These are phyloP conservation scores for Prunus kanzakura DNA, from an alignment of 306 rosid genomes.

Conservation along the genomic window DNA sequence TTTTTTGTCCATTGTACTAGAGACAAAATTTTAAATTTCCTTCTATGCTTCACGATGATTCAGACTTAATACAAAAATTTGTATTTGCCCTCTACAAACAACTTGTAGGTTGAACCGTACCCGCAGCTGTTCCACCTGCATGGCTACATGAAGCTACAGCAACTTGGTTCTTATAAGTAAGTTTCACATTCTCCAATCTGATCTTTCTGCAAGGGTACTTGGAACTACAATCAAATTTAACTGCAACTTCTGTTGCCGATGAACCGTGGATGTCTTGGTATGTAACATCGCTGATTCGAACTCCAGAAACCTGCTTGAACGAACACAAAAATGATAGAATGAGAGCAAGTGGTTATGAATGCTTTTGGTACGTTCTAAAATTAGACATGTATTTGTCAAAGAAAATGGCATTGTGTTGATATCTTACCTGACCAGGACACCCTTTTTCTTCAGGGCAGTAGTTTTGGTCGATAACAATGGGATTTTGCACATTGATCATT, in stretches of 20 bases:
- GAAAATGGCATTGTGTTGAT: neutral
- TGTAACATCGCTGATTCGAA: conserved; percentile 36
- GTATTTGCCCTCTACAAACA: conserved; percentile 26
- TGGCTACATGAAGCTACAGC: conserved; percentile 41
- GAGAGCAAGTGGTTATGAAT: no score
- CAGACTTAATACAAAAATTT: no score
- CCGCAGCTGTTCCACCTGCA: conserved; percentile 29
- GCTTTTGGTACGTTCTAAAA: no score
- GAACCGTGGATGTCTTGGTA: conserved; percentile 52
- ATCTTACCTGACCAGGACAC: conserved; percentile 42
- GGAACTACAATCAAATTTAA: conserved; percentile 54
- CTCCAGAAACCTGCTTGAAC: conserved; percentile 39
- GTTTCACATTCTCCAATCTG: conserved; percentile 36
- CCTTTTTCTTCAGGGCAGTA: conserved; percentile 39
- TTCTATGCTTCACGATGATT: no score
- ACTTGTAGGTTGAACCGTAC: neutral
- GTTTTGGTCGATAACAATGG: conserved; percentile 29
- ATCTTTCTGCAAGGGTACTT: conserved; percentile 38
- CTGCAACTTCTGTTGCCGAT: conserved; percentile 49
- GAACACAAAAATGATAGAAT: neutral
- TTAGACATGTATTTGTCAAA: no score
- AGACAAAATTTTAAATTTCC: no score
- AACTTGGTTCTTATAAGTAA: neutral
- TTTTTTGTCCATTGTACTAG: no score
- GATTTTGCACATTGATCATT: conserved; percentile 37